Evolutionary conservation across 495 filamentous ascomycete species (phyloP).

Genomic region (Neurospora sp.): DNA sequence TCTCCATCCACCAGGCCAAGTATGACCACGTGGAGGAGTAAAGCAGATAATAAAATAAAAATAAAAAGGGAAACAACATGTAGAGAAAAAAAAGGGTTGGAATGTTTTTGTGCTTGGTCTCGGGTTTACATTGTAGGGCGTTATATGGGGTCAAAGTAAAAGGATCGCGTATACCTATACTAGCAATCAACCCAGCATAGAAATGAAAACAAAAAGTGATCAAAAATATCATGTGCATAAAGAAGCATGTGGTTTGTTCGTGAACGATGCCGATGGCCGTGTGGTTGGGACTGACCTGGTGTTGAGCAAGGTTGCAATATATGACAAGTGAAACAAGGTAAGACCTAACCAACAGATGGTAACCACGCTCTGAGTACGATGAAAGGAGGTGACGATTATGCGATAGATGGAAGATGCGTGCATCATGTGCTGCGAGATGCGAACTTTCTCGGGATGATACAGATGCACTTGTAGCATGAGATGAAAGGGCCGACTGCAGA

Average conservation of each 20-base stretch:
- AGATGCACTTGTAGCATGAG: background rate
- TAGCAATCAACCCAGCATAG: background rate
- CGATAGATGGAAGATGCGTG: background rate
- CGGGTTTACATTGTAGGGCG: background rate
- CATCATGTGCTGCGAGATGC: background rate
- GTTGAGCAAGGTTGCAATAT: background rate
- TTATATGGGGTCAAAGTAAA: background rate
- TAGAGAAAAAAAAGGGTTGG: background rate
- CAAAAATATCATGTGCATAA: background rate
- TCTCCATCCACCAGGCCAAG: conserved; percentile 58
- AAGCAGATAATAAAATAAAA: background rate
- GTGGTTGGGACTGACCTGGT: background rate
- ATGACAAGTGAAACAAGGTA: background rate
- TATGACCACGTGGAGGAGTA: conserved; percentile 37
- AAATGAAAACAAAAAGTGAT: background rate
- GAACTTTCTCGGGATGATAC: background rate
- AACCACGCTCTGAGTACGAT: background rate
- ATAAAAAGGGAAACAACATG: background rate
- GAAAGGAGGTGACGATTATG: background rate
- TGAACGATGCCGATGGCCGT: background rate
- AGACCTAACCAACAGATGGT: background rate
- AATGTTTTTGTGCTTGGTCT: background rate
- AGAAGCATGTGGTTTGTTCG: background rate
- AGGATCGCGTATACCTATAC: background rate
- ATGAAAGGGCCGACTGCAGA: background rate